Evolutionary conservation across 225 moss, liverwort and hornwort species (phyloP).

Genomic region (Ulota crispa): DNA sequence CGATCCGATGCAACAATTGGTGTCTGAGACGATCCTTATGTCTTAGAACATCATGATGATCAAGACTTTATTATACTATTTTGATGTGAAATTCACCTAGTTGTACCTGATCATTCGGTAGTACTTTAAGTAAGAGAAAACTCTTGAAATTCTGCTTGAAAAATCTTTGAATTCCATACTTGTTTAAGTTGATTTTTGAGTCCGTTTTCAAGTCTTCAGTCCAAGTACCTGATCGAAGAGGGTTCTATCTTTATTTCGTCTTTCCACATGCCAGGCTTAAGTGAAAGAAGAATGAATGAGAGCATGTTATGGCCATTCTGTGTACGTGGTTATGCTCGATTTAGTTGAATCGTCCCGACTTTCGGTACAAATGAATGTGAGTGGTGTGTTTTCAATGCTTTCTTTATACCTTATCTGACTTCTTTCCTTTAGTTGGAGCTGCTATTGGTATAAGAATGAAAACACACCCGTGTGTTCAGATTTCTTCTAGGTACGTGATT

Average conservation of each 20-base stretch:
- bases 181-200: neutral
- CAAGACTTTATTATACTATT: neutral
- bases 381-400: neutral
- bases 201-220: neutral
- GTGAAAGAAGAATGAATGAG: neutral
- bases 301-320: neutral
- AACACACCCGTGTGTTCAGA: neutral
- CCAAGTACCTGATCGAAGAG: neutral
- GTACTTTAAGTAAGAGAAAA: neutral
- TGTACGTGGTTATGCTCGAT: neutral
- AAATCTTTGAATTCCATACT: too few relatives aligned
- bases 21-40: constrained; percentile 37
- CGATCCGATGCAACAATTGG: constrained; percentile 50
- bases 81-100: neutral
- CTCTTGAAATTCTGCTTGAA: neutral
- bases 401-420: neutral
- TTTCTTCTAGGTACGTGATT: neutral
- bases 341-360: neutral
- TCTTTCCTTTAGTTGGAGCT: neutral
- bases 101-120: neutral
- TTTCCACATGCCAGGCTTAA: neutral
- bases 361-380: neutral
- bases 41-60: neutral
- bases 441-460: neutral
- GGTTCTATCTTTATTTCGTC: neutral